Percentiles rank a stretch among this genome's conserved stretches.
Evolutionary conservation across 2,329 filamentous ascomycete genomes (phyloP).

Genomic region (Tetracladium maxilliforme): DNA sequence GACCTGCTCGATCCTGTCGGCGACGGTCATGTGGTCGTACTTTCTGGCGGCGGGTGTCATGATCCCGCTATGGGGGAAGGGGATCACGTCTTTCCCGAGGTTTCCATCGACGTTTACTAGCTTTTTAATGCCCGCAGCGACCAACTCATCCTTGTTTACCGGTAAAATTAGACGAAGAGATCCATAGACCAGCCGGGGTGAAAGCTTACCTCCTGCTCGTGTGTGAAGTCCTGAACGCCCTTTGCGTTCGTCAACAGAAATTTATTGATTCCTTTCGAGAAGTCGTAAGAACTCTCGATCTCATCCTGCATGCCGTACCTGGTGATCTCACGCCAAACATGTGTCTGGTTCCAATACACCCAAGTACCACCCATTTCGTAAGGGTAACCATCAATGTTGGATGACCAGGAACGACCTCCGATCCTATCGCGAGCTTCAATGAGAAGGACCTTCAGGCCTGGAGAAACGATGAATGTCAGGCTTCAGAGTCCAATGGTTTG

Average conservation of each 20-base stretch:
- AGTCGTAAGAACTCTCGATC: conserved; percentile 22
- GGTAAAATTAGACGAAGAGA: neutral
- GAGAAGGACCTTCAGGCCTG: conserved; percentile 23
- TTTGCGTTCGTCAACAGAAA: conserved; percentile 19
- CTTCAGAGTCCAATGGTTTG: neutral
- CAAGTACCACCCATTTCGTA: conserved; percentile 35
- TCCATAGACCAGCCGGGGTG: no score
- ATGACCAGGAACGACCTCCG: conserved; percentile 29
- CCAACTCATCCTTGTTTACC: conserved; percentile 14
- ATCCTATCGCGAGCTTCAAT: conserved; percentile 31
- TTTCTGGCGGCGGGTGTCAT: conserved; percentile 15
- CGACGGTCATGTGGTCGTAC: conserved; percentile 23
- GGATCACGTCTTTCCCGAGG: conserved; percentile 19
- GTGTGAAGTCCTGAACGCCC: conserved; percentile 17
- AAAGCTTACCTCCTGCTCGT: conserved; percentile 20
- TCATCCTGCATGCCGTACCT: conserved; percentile 27
- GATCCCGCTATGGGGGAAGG: conserved; percentile 21
- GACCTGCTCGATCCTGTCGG: conserved; percentile 26
- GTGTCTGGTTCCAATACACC: conserved; percentile 28
- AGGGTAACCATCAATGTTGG: conserved; percentile 24
- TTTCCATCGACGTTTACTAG: conserved; percentile 29
- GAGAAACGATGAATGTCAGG: conserved; percentile 1
- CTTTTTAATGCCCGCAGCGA: conserved; percentile 20
- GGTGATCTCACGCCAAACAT: conserved; percentile 26
- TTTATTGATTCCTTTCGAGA: conserved; percentile 23